Conservation (phyloP, 2,329 filamentous ascomycete genomes). For the Colletotrichum sp. region DNA sequence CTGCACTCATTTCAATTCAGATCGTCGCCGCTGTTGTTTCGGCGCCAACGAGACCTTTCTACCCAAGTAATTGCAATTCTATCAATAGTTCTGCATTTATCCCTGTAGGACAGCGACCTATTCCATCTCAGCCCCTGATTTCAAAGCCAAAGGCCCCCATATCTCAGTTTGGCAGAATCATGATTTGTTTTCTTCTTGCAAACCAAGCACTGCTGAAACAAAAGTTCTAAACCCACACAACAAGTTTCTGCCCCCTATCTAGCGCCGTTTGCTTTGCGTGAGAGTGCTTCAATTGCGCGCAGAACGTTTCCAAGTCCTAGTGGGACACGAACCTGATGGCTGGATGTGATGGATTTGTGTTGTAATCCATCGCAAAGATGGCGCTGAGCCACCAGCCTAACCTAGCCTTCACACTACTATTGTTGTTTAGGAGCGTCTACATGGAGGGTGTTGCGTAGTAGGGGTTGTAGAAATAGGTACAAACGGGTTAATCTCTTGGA, state of each 20-base stretch:
- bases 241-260: background rate
- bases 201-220: background rate
- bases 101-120: background rate
- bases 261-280: background rate
- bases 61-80: background rate
- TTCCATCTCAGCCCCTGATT: background rate
- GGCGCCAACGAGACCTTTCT: background rate
- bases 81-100: background rate
- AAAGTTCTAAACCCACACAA: background rate
- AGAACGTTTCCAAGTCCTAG: too few relatives aligned
- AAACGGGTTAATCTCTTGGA: too few relatives aligned
- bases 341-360: too few relatives aligned
- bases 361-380: background rate
- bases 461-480: too few relatives aligned
- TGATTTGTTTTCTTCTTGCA: background rate
- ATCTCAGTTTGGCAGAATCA: background rate
- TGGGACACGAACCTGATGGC: fast-evolving
- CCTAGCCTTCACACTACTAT: background rate
- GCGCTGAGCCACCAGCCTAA: background rate
- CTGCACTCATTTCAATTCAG: background rate
- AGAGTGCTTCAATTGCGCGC: too few relatives aligned
- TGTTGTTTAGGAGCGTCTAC: background rate
- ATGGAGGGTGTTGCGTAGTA: too few relatives aligned
- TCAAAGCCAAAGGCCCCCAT: background rate
- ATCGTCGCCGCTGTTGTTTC: background rate